A percentile compares a stretch with the other conserved stretches of the same genome.
phyloP scores from a whole-genome alignment of 495 filamentous ascomycete species.

The Neurospora sp. region DNA sequence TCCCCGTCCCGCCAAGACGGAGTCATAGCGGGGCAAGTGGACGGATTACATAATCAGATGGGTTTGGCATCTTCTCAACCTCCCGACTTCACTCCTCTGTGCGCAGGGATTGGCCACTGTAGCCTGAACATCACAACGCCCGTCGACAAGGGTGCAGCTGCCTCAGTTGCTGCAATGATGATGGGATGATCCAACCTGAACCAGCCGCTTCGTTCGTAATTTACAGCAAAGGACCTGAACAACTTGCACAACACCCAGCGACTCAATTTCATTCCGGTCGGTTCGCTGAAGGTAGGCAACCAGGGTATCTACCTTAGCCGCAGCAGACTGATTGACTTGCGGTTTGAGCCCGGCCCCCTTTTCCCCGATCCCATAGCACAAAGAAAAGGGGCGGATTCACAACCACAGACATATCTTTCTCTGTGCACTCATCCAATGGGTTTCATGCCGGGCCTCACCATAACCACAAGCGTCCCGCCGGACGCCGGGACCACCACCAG shows the following conservation, averaged over 20 bases:
- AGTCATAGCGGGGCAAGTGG: neutral
- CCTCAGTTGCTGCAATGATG: neutral
- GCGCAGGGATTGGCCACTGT: neutral
- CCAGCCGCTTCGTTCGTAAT: neutral
- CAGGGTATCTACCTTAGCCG: neutral
- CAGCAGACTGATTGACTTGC: neutral
- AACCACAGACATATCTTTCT: neutral
- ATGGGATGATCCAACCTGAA: neutral
- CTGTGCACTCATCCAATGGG: neutral
- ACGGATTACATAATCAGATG: neutral
- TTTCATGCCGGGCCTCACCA: constrained; percentile 20
- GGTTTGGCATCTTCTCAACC: neutral
- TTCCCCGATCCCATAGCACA: neutral
- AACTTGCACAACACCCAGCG: neutral
- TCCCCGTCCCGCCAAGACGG: neutral
- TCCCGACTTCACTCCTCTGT: neutral
- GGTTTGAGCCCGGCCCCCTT: neutral
- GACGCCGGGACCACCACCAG: neutral
- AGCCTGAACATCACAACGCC: neutral
- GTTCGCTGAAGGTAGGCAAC: neutral
- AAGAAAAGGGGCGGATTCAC: neutral
- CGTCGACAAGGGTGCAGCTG: neutral
- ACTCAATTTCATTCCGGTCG: neutral
- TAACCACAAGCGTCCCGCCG: constrained; percentile 7
- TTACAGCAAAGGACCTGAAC: neutral